A percentile compares a stretch with the other conserved stretches of the same genome.
Conservation (phyloP, 2,329 filamentous ascomycete species). For the Xylariales sp. region DNA sequence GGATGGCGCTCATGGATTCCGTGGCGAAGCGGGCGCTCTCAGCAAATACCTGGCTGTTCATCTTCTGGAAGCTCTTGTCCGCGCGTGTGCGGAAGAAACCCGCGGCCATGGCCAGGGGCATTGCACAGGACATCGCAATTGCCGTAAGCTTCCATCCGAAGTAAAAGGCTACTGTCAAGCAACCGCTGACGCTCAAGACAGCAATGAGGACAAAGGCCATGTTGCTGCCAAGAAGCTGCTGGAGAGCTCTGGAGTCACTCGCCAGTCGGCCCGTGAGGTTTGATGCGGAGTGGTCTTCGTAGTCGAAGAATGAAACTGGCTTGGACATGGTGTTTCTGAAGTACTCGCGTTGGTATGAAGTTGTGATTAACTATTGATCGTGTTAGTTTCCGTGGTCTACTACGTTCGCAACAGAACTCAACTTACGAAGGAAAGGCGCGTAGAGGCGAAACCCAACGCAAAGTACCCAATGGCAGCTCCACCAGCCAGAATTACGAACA, state of each 20-base stretch:
- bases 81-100: constrained; percentile 32
- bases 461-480: constrained; percentile 52
- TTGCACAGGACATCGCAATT: constrained; percentile 57
- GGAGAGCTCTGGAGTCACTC: constrained; percentile 53
- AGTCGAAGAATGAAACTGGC: constrained; percentile 56
- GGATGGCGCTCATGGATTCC: constrained; percentile 69
- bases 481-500: constrained; percentile 58
- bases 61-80: constrained; percentile 21
- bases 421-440: constrained; percentile 37
- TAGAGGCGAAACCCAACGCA: constrained; percentile 39
- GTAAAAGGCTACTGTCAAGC: constrained; percentile 61
- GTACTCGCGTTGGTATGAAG: constrained; percentile 55
- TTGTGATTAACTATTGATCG: constrained; percentile 36
- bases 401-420: neutral
- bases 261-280: constrained; percentile 52
- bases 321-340: constrained; percentile 55
- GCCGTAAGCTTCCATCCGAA: constrained; percentile 75
- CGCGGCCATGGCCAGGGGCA: constrained; percentile 43
- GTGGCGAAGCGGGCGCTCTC: constrained; percentile 71
- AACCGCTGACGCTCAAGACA: constrained; percentile 61
- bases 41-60: constrained; percentile 64
- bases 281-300: constrained; percentile 53
- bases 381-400: constrained; percentile 2
- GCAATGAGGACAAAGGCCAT: constrained; percentile 60
- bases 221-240: constrained; percentile 59